A percentile compares a stretch with the other conserved stretches of the same genome.
Evolutionary conservation across 129 eudicot genomes (phyloP).

Genomic region (Cynara cardunculus): DNA sequence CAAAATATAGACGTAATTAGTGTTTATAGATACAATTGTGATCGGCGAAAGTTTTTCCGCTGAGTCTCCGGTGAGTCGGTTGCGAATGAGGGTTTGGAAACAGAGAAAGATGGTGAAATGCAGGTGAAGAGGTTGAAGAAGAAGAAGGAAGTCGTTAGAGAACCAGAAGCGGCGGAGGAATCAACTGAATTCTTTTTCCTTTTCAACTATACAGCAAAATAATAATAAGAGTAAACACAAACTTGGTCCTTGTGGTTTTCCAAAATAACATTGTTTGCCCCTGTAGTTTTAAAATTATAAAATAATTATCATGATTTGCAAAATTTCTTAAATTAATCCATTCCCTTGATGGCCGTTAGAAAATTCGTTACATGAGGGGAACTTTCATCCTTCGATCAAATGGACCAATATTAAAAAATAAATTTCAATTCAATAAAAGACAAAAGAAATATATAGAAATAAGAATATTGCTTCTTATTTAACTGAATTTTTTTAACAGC

Average conservation of each 20-base stretch:
- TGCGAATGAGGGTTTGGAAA: slow-evolving; percentile 1
- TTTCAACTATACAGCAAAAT: too few relatives aligned
- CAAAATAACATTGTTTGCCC: too few relatives aligned
- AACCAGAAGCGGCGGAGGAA: not conserved
- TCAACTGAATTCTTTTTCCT: not conserved
- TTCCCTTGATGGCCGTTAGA: too few relatives aligned
- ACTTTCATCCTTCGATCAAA: too few relatives aligned
- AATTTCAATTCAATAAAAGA: not conserved
- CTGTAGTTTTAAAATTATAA: too few relatives aligned
- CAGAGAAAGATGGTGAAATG: not conserved
- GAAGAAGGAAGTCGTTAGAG: slow-evolving; percentile 7
- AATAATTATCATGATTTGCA: too few relatives aligned
- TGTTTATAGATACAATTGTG: not conserved
- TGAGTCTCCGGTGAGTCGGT: not conserved
- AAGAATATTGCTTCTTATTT: too few relatives aligned
- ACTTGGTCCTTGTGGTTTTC: not conserved
- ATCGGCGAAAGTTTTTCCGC: not conserved
- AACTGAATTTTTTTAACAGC: too few relatives aligned
- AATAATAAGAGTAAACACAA: not conserved
- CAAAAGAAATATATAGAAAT: too few relatives aligned
- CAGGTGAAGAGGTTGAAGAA: slow-evolving; percentile 3
- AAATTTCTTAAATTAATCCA: too few relatives aligned
- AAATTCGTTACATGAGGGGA: too few relatives aligned
- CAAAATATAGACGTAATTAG: not conserved
- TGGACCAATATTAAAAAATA: not conserved